Evolutionary conservation across 257 asterid species (phyloP).

Genomic region (Catharanthus roseus): DNA sequence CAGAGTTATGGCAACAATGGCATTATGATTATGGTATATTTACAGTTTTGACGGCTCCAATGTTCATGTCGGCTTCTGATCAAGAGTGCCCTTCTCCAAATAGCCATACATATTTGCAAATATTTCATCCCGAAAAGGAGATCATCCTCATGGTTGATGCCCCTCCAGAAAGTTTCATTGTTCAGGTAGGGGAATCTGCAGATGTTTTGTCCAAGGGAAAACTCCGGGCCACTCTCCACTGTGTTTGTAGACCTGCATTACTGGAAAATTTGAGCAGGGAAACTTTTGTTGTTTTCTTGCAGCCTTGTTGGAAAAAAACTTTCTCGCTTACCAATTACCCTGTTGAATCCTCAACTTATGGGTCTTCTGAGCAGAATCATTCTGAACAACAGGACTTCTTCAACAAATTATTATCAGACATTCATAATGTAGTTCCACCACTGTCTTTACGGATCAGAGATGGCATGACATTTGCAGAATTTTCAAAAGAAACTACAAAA

Average conservation of each 20-base stretch:
- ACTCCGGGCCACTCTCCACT: constrained; percentile 81
- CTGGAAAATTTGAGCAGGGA: constrained; percentile 68
- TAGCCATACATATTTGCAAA: constrained; percentile 62
- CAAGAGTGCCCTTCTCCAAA: constrained; percentile 47
- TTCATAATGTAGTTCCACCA: constrained; percentile 55
- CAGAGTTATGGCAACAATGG: constrained; percentile 85
- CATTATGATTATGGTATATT: constrained; percentile 92
- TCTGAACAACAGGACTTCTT: constrained; percentile 21
- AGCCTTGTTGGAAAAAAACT: constrained; percentile 76
- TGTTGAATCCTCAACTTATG: constrained; percentile 18
- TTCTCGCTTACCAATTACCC: constrained; percentile 63
- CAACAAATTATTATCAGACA: constrained; percentile 2
- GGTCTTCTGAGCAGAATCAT: not conserved
- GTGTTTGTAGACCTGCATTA: constrained; percentile 52
- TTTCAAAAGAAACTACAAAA: constrained; percentile 73
- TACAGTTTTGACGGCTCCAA: constrained; percentile 64
- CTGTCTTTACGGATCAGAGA: constrained; percentile 52
- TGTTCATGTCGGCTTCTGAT: constrained; percentile 46
- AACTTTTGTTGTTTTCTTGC: constrained; percentile 75
- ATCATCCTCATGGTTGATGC: constrained; percentile 47
- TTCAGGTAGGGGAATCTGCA: constrained; percentile 93
- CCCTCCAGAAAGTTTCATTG: constrained; percentile 51
- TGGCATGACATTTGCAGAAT: constrained; percentile 90
- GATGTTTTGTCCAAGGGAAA: constrained; percentile 70
- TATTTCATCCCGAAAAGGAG: constrained; percentile 57